Evolutionary conservation across 441 rosid genomes (phyloP).

Genomic region (Jatropha multifida): DNA sequence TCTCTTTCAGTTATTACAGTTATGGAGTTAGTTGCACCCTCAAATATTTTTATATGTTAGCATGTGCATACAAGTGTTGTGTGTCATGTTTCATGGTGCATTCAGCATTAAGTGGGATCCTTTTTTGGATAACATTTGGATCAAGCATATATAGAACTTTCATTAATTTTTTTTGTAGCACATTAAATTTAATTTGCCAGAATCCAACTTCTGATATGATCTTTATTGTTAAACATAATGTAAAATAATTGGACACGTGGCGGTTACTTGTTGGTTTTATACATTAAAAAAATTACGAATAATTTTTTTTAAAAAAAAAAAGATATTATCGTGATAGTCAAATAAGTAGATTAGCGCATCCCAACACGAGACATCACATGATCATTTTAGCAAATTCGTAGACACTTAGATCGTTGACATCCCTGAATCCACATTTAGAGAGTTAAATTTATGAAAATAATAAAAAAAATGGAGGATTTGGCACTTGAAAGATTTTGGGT

Average conservation of each 20-base stretch:
- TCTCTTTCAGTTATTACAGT: slow-evolving; percentile 13
- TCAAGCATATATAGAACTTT: too few species aligned
- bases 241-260: too few species aligned
- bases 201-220: background rate
- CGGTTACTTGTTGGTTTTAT: too few species aligned
- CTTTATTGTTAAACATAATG: too few species aligned
- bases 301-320: too few species aligned
- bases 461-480: background rate
- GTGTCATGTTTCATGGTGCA: slow-evolving; percentile 6
- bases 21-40: slow-evolving; percentile 1
- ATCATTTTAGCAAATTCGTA: background rate
- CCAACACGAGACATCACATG: slow-evolving; percentile 1
- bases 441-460: background rate
- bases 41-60: slow-evolving; percentile 7
- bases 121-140: background rate
- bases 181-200: background rate
- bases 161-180: too few species aligned
- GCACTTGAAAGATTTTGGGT: background rate
- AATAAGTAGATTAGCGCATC: background rate
- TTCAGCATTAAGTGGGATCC: background rate
- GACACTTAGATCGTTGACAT: background rate
- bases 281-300: too few species aligned
- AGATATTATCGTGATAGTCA: too few species aligned
- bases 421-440: background rate
- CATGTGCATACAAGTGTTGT: background rate